Percentiles rank a stretch among this genome's conserved stretches.
Evolutionary conservation across 2,329 filamentous ascomycete species (phyloP).

Genomic region (Penicillium brevicompactum): DNA sequence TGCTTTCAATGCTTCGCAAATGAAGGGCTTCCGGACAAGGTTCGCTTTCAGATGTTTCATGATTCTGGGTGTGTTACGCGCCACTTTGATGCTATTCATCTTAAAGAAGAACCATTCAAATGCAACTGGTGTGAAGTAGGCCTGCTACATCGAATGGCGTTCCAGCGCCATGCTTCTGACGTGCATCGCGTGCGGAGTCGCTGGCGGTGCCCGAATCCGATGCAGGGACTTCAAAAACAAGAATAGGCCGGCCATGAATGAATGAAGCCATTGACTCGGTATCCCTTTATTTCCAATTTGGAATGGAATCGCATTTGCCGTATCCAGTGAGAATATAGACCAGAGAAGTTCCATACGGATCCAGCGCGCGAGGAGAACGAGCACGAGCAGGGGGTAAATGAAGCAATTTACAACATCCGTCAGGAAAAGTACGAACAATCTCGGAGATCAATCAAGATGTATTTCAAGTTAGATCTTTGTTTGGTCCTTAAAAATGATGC

Average conservation of each 20-base stretch:
- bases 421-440: no score
- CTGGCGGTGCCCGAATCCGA: slow-evolving; percentile 9
- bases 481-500: no score
- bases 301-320: no score
- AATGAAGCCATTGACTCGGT: no score
- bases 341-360: no score
- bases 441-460: no score
- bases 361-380: no score
- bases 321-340: no score
- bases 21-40: slow-evolving; percentile 10
- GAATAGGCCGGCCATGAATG: background rate
- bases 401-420: no score
- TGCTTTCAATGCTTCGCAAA: slow-evolving; percentile 19
- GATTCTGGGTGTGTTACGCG: slow-evolving; percentile 19
- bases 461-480: no score
- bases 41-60: slow-evolving; percentile 20
- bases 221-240: background rate
- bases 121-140: slow-evolving; percentile 10
- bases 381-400: no score
- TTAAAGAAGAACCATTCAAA: slow-evolving; percentile 11
- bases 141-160: slow-evolving; percentile 13
- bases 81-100: slow-evolving; percentile 20
- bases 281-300: no score
- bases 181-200: slow-evolving; percentile 13
- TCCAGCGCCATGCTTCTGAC: slow-evolving; percentile 13